Percentiles rank a stretch among this genome's conserved stretches.
phyloP scores from a whole-genome alignment of 805 yeast genomes.

The Yarrowia divulgata region DNA sequence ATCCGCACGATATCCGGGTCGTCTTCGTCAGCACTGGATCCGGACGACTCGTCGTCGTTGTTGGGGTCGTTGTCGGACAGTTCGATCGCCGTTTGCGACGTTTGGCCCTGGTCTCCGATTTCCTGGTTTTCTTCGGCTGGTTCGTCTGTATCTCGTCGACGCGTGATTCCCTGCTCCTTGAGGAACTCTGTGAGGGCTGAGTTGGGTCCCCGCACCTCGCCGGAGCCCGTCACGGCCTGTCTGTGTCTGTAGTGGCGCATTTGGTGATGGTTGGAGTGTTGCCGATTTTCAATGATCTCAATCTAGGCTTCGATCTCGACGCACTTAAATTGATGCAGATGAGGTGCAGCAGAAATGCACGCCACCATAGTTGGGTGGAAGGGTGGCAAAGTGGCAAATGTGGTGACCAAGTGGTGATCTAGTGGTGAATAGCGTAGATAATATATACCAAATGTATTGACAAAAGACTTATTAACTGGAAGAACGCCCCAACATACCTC shows the following conservation, averaged over 20 bases:
- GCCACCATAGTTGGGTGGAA: constrained; percentile 18
- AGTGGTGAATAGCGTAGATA: too few species aligned
- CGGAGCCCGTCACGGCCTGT: constrained; percentile 3
- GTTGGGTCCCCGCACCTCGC: constrained; percentile 57
- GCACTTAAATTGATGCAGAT: background rate
- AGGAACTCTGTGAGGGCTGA: constrained; percentile 90
- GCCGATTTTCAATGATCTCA: background rate
- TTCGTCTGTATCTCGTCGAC: constrained; percentile 60
- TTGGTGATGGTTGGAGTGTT: background rate
- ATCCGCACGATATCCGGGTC: constrained; percentile 41
- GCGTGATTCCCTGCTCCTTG: constrained; percentile 83
- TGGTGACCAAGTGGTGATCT: too few species aligned
- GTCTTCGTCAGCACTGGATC: constrained; percentile 14
- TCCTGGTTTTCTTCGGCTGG: background rate
- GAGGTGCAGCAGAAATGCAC: constrained; percentile 9
- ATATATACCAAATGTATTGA: too few species aligned
- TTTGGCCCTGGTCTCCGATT: constrained; percentile 3
- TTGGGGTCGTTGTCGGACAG: background rate
- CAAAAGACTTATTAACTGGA: too few species aligned
- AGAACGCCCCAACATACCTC: too few species aligned
- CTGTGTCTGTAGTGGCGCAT: constrained; percentile 35
- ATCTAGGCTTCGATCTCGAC: background rate
- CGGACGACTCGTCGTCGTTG: background rate
- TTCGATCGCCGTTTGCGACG: constrained; percentile 10
- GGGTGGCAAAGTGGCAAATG: background rate